phyloP scores from a whole-genome alignment of 495 filamentous ascomycete species.

The Penicillium silybi region DNA sequence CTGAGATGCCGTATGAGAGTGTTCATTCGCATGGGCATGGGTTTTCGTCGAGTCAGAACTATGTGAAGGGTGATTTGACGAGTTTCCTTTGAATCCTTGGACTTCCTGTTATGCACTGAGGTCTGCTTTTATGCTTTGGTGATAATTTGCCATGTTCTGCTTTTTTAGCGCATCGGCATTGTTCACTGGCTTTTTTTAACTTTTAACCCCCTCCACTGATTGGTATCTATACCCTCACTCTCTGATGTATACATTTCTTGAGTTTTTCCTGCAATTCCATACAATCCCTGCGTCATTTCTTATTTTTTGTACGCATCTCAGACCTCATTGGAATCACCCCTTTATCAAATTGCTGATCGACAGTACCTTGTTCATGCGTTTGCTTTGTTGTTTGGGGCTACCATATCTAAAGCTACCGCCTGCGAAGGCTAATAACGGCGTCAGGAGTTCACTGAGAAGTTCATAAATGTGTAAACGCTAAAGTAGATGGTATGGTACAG shows the following conservation, averaged over 20 bases:
- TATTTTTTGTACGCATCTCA: not conserved
- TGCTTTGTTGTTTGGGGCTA: not conserved
- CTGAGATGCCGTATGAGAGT: conserved; percentile 32
- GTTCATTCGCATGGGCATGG: conserved; percentile 15
- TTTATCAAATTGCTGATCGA: not conserved
- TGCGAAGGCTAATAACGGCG: conserved; percentile 4
- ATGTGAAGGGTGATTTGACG: not conserved
- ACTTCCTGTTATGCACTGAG: not conserved
- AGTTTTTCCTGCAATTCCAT: not conserved
- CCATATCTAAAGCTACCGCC: not conserved
- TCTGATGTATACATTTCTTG: not conserved
- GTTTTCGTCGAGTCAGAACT: conserved; percentile 5
- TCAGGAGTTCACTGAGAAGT: not conserved
- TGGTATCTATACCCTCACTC: not conserved
- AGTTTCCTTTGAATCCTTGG: not conserved
- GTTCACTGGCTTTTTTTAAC: no score
- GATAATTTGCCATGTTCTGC: not conserved
- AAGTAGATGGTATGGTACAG: conserved; percentile 3
- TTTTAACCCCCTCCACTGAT: not conserved
- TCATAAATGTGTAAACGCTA: not conserved
- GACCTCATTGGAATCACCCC: not conserved
- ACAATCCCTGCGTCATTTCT: not conserved
- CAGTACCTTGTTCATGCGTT: not conserved
- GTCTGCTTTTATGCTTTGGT: not conserved
- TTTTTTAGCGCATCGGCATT: not conserved